Evolutionary conservation across 2,329 filamentous ascomycete genomes (phyloP), one percentile per base, ranked within the genome.

Genomic region (Fusarium torreyae): DNA sequence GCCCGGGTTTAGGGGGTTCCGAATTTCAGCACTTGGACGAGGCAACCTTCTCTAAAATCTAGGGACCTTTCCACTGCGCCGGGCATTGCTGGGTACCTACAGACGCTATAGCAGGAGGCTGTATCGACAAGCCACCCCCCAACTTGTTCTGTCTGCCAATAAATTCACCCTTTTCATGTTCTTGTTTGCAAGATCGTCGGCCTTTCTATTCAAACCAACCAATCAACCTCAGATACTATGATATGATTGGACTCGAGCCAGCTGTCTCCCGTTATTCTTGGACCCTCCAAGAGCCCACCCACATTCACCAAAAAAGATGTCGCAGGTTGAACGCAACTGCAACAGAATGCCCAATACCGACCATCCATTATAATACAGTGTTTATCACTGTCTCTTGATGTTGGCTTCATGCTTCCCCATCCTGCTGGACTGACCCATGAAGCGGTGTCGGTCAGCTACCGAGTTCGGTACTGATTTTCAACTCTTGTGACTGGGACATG

Each of bases 361-460:
- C 31, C 38, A 36, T 18, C 34, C 26, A 33, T 58, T 59, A 55
- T 46, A 40, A 53, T 66, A 69, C 67, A 69, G 67, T 69, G 66
- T 31, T 18, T 39, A 1, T 24, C 11, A 68, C 65, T 68, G 65
- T 68, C 40, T 57, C 28, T 52, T 49, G 42, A 14, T 26, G 34
- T 36, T 46, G 20, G 28, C 3, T 31, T 31, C 28, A 31, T 31
- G 13, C 10, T 11, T 31, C 13, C 10, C 28, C 28, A 31, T 31
- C 28, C 15, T 28, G 38, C 43, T 24, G 17, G n/a, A 33, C 39
- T 34, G 26, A 51, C 15, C 63, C 63, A 46, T 50, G 58, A 31
- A 70, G 67, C 63, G 50, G 63, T 68, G 67, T 70, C 63, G 63
- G 58, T 70, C 67, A 60, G 39, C 13, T 38, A 43, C 67, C 67